These are phyloP conservation scores for Pyrenula aspistea DNA, from an alignment of 495 filamentous ascomycete genomes.

Conservation along the genomic window DNA sequence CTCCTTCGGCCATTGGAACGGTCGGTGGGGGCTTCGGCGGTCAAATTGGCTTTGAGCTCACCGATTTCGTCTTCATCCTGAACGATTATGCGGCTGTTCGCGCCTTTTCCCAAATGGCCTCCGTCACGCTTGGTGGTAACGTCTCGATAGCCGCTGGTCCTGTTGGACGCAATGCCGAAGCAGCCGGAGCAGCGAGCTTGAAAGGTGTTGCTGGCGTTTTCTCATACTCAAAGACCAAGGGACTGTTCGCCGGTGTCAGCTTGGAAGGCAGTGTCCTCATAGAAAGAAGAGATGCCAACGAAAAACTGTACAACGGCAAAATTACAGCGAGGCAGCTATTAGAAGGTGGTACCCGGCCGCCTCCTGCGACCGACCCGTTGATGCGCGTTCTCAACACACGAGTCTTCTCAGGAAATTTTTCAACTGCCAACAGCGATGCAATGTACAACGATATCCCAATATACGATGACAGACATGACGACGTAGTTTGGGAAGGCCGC, in stretches of 20 bases:
- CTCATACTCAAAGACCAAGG: constrained; percentile 94
- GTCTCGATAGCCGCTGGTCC: constrained; percentile 93
- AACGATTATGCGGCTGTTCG: constrained; percentile 87
- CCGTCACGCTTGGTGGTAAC: constrained; percentile 86
- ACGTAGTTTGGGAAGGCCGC: constrained; percentile 85
- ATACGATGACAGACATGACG: constrained; percentile 79
- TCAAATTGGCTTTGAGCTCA: constrained; percentile 94
- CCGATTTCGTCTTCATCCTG: constrained; percentile 97
- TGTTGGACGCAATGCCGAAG: constrained; percentile 88
- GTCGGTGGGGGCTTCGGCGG: constrained; percentile 90
- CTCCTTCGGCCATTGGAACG: constrained; percentile 82
- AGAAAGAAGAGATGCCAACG: constrained; percentile 91
- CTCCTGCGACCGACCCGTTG: constrained; percentile 70
- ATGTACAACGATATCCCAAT: constrained; percentile 96
- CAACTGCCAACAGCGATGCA: constrained; percentile 34
- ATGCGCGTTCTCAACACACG: constrained; percentile 74
- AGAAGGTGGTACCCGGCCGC: constrained; percentile 61
- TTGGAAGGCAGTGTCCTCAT: constrained; percentile 84
- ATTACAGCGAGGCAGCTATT: constrained; percentile 77
- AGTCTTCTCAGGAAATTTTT: constrained; percentile 55
- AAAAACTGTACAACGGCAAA: constrained; percentile 80
- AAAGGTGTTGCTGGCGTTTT: constrained; percentile 87
- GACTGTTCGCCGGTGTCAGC: constrained; percentile 89
- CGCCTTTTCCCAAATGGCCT: constrained; percentile 87
- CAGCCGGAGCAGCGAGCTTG: constrained; percentile 84